Evolutionary conservation across 169 alveolate genomes (phyloP).

Genomic region (Babesia bigemina): DNA sequence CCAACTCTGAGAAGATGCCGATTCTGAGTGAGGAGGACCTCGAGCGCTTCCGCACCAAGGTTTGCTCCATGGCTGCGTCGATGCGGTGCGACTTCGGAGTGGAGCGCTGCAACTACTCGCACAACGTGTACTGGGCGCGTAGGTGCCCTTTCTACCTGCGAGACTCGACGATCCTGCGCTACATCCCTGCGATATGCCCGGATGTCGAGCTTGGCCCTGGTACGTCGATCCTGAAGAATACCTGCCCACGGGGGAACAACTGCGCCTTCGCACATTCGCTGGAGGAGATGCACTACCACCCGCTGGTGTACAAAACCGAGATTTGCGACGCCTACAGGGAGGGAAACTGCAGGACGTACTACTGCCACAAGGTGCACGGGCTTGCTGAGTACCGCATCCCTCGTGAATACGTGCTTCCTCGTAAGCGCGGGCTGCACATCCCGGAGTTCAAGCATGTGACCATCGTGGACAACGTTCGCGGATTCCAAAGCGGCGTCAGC

Average conservation of each 20-base stretch:
- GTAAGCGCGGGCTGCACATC: conserved; percentile 72
- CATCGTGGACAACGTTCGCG: conserved; percentile 74
- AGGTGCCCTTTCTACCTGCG: conserved; percentile 84
- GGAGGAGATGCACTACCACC: conserved; percentile 84
- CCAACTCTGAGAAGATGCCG: conserved; percentile 62
- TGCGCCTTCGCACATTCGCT: conserved; percentile 83
- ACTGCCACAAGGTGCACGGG: conserved; percentile 84
- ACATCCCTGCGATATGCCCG: conserved; percentile 84
- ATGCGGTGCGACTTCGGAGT: conserved; percentile 82
- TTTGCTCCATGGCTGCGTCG: conserved; percentile 77
- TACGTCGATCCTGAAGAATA: conserved; percentile 62
- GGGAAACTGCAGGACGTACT: conserved; percentile 82
- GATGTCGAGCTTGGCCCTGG: conserved; percentile 66
- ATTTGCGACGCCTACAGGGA: conserved; percentile 75
- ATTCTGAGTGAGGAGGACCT: conserved; percentile 82
- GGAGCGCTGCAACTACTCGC: conserved; percentile 84
- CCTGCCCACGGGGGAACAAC: conserved; percentile 83
- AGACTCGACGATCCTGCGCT: conserved; percentile 78
- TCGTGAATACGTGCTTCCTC: conserved; percentile 75
- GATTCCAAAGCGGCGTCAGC: conserved; percentile 5
- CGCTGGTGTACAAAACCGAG: conserved; percentile 80
- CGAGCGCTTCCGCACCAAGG: conserved; percentile 83
- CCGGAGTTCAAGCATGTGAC: conserved; percentile 78
- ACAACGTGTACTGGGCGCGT: conserved; percentile 83
- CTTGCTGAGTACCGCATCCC: conserved; percentile 82